phyloP scores from a whole-genome alignment of 148 eudicot genomes.

The Vaccinium macrocarpon region DNA sequence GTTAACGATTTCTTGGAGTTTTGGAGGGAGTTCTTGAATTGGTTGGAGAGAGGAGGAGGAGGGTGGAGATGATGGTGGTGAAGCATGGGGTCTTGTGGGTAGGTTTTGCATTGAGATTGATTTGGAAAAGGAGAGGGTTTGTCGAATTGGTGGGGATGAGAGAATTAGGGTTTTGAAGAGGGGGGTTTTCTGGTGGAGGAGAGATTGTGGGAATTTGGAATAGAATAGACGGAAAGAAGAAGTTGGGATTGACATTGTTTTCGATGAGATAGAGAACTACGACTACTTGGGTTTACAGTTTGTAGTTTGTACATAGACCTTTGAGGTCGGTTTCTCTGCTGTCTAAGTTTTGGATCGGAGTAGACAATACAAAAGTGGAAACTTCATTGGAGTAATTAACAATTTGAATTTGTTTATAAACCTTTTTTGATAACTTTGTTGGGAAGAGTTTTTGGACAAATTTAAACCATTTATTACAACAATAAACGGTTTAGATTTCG shows the following conservation, averaged over 20 bases:
- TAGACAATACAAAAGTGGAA: too few relatives aligned
- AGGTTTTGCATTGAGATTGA: conserved; percentile 57
- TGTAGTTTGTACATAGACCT: neutral
- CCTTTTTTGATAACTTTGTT: too few relatives aligned
- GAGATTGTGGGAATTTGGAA: conserved; percentile 37
- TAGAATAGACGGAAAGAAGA: conserved; percentile 28
- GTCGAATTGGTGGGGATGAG: neutral
- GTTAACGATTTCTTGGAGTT: conserved; percentile 75
- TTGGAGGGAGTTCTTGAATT: conserved; percentile 71
- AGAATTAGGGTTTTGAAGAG: conserved; percentile 30
- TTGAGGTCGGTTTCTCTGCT: too few relatives aligned
- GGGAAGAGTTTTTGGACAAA: too few relatives aligned
- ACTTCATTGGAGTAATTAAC: too few relatives aligned
- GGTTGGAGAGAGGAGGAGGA: conserved; percentile 41
- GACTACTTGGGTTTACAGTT: neutral
- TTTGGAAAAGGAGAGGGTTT: conserved; percentile 33
- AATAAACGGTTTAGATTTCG: too few relatives aligned
- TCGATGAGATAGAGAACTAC: neutral
- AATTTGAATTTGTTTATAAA: too few relatives aligned
- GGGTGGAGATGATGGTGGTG: conserved; percentile 35
- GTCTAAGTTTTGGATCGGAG: too few relatives aligned
- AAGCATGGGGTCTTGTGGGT: conserved; percentile 39
- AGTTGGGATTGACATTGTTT: conserved; percentile 44
- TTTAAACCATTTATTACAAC: too few relatives aligned
- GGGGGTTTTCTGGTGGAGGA: conserved; percentile 27